Evolutionary conservation across 2,329 filamentous ascomycete genomes (phyloP), one percentile per base, ranked within the genome.

Genomic region (Elsinoe arachidis): DNA sequence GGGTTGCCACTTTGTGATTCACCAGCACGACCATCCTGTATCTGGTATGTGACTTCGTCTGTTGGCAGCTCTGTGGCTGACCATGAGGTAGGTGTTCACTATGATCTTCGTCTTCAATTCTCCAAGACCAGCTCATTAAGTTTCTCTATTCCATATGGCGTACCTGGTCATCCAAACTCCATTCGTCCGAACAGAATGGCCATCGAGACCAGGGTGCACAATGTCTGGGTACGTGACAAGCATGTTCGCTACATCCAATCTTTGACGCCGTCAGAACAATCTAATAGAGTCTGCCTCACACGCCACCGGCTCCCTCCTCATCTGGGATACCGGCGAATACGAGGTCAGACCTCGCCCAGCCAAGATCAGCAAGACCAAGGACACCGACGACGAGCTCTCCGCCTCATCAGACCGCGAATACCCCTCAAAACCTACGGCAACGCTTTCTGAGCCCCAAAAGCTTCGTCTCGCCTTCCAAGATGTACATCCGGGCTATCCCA

Each of bases 1-100:
- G 43, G 79, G 79, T 7, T 68, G 69, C 19, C 71, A 74, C 37
- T 88, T 88, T 65, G 80, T 88, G 54, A 77, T 88, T 37, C 84
- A 88, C 67, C 85, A 89, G 65, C 85, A 89, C 66, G 84, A 87
- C 65, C 85, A 88, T 66, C 86, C 85, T 1, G 68, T 86, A 43
- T 83, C 85, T 9, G 84, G 85, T 21, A 64, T 15, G 77, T 55
- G 15, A 39, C 38, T 23, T 17, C 6, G 9, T 39, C 26, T 30
- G 17, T 17, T 41, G 10, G 21, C 15, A n/a, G 30, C 14, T 6
- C 30, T 41, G 10, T 14, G 54, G 41, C 53, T 53, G 30, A 44
- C 53, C 26, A 46, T n/a, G 19, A 61, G 62, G 61, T 61, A 68
- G 66, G 68, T 33, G 68, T 69, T 10, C 68, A 70, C 34, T 70